These are phyloP conservation scores for Penicillium sp. DNA, from an alignment of 2,329 filamentous ascomycete genomes.

Conservation along the genomic window DNA sequence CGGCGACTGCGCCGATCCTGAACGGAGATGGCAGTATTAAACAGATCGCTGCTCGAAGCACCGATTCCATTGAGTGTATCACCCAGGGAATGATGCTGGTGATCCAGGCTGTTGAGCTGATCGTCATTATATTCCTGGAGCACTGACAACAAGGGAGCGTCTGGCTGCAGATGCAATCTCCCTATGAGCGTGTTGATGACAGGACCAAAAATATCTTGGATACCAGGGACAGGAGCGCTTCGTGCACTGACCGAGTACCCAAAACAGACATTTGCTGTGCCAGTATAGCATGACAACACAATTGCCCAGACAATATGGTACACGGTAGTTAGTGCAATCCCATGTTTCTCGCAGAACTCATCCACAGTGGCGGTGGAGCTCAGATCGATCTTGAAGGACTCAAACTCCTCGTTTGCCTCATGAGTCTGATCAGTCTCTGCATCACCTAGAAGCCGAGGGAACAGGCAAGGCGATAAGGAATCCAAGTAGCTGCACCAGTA, in stretches of 20 bases:
- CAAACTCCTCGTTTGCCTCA: background rate
- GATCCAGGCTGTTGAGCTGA: background rate
- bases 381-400: background rate
- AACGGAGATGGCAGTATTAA: background rate
- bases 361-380: background rate
- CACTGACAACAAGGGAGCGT: background rate
- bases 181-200: background rate
- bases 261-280: background rate
- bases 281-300: background rate
- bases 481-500: background rate
- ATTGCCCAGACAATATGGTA: background rate
- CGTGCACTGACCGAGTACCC: background rate
- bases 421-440: background rate
- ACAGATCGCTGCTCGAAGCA: background rate
- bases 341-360: background rate
- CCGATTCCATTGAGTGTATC: background rate
- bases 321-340: background rate
- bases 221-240: background rate
- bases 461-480: background rate
- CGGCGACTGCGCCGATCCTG: background rate
- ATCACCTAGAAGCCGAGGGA: background rate
- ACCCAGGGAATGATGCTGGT: background rate
- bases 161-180: background rate
- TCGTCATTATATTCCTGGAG: background rate
- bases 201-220: background rate